phyloP scores from a whole-genome alignment of 2,329 filamentous ascomycete genomes.

The Aspergillus pseudoviridinutans region DNA sequence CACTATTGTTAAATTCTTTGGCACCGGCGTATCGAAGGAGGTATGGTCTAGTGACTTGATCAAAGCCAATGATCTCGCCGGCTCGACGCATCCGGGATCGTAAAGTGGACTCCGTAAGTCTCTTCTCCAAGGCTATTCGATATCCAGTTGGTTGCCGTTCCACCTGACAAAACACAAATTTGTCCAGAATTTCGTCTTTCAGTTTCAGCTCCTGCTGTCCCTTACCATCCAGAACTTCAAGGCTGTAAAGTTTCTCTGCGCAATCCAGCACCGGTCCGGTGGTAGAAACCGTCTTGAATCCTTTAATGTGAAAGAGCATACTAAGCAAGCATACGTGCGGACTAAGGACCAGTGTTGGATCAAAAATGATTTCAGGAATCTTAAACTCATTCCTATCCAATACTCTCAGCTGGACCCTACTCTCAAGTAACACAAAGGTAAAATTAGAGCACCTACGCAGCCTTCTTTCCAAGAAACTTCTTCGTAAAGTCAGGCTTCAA shows the following conservation, averaged over 20 bases:
- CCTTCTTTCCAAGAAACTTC: slow-evolving; percentile 11
- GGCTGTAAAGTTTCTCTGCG: slow-evolving; percentile 32
- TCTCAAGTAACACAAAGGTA: too few relatives aligned
- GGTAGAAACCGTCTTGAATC: slow-evolving; percentile 25
- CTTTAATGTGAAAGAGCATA: slow-evolving; percentile 27
- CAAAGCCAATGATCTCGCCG: slow-evolving; percentile 31
- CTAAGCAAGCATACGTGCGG: slow-evolving; percentile 31
- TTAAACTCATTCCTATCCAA: slow-evolving; percentile 27
- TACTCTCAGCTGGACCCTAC: too few relatives aligned
- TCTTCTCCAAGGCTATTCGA: slow-evolving; percentile 22
- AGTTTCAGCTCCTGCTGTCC: slow-evolving; percentile 32
- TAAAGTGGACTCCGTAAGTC: slow-evolving; percentile 21
- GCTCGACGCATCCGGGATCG: slow-evolving; percentile 19
- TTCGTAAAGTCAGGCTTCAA: slow-evolving; percentile 11
- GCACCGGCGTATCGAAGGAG: slow-evolving; percentile 30
- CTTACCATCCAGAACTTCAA: slow-evolving; percentile 27
- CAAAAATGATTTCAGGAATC: slow-evolving; percentile 32
- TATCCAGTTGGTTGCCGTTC: slow-evolving; percentile 18
- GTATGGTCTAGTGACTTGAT: slow-evolving; percentile 31
- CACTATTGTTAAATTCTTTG: slow-evolving; percentile 37
- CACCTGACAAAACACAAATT: slow-evolving; percentile 30
- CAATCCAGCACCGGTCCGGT: slow-evolving; percentile 25
- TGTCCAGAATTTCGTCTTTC: slow-evolving; percentile 28
- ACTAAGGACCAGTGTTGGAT: slow-evolving; percentile 35
- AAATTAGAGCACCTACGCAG: too few relatives aligned